phyloP scores from a whole-genome alignment of 2,329 filamentous ascomycete species.

The Aspergillus oerlinghausenensis region DNA sequence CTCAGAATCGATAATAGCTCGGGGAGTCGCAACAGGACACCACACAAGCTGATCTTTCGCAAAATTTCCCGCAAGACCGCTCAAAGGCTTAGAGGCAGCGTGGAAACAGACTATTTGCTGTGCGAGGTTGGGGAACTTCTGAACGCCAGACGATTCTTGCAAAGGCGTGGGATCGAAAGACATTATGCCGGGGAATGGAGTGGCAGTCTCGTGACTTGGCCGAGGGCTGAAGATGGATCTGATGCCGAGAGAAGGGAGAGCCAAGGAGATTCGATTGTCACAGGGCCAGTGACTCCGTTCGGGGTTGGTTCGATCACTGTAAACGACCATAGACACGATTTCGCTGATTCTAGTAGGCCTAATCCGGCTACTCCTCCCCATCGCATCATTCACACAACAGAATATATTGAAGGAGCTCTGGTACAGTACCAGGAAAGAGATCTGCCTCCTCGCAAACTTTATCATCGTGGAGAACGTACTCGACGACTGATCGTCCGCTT shows the following conservation, averaged over 20 bases:
- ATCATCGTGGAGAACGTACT: neutral
- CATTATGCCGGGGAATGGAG: conserved; percentile 32
- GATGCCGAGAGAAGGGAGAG: conserved; percentile 15
- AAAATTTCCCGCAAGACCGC: conserved; percentile 19
- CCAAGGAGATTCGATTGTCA: conserved; percentile 3
- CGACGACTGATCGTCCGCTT: neutral
- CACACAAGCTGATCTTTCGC: conserved; percentile 25
- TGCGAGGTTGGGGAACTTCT: conserved; percentile 29
- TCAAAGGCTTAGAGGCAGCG: conserved; percentile 6
- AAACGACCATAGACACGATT: neutral
- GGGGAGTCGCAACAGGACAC: conserved; percentile 17
- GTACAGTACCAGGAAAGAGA: neutral
- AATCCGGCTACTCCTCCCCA: neutral
- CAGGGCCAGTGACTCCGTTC: neutral
- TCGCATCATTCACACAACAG: neutral
- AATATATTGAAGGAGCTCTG: neutral
- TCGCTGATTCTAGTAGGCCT: neutral
- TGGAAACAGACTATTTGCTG: conserved; percentile 22
- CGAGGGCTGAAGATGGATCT: conserved; percentile 1
- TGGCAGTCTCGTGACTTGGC: conserved; percentile 20
- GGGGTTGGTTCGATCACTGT: neutral
- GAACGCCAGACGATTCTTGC: conserved; percentile 27
- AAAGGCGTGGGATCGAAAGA: conserved; percentile 23
- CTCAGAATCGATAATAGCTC: conserved; percentile 31
- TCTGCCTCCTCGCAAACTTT: neutral